A percentile compares a stretch with the other conserved stretches of the same genome.
phyloP scores from a whole-genome alignment of 495 filamentous ascomycete species.

The Penicillium riverlandense region DNA sequence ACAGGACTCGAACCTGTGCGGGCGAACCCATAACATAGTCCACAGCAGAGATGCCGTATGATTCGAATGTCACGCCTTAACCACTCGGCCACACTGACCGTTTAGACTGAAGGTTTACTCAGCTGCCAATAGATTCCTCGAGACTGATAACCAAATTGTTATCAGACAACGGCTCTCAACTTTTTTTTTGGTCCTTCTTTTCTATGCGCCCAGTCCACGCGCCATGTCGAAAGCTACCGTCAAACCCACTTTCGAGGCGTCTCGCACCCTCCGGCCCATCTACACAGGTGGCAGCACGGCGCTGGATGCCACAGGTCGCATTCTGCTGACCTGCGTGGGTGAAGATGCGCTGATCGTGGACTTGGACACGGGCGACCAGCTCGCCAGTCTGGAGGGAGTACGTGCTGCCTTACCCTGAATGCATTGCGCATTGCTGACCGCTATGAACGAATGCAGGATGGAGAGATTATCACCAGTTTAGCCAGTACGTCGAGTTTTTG shows the following conservation, averaged over 20 bases:
- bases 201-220: slow-evolving; percentile 1
- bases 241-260: slow-evolving; percentile 83
- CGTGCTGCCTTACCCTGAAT: slow-evolving; percentile 15
- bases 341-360: slow-evolving; percentile 88
- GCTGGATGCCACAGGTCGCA: slow-evolving; percentile 70
- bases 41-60: too few species aligned
- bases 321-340: slow-evolving; percentile 78
- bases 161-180: neutral
- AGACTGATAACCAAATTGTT: too few species aligned
- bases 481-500: slow-evolving; percentile 47
- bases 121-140: too few species aligned
- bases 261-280: slow-evolving; percentile 78
- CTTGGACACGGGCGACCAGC: slow-evolving; percentile 70
- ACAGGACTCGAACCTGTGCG: too few species aligned
- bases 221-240: slow-evolving; percentile 42
- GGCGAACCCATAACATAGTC: too few species aligned
- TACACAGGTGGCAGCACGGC: slow-evolving; percentile 87
- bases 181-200: neutral
- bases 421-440: slow-evolving; percentile 13
- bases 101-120: too few species aligned
- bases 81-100: too few species aligned
- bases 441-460: slow-evolving; percentile 58
- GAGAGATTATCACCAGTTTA: slow-evolving; percentile 81
- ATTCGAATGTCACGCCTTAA: too few species aligned
- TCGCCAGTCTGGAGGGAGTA: slow-evolving; percentile 86